These are phyloP conservation scores for Pythium biforme DNA, from an alignment of 352 stramenopile genomes.

Conservation along the genomic window DNA sequence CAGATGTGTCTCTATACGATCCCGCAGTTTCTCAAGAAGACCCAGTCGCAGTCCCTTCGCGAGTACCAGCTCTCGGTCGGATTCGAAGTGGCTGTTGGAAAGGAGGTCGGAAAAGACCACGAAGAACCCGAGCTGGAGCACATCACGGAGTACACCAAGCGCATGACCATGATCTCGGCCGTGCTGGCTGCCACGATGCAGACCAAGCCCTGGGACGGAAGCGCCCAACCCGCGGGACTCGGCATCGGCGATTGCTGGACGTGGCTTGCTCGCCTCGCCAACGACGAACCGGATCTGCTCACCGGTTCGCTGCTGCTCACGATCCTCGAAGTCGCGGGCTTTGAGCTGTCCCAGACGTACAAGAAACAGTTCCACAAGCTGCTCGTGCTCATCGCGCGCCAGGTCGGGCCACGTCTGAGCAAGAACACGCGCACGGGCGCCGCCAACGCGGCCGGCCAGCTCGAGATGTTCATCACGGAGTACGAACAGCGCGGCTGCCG, in stretches of 20 bases:
- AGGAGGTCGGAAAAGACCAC: constrained; percentile 39
- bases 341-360: constrained; percentile 61
- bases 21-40: constrained; percentile 55
- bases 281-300: constrained; percentile 71
- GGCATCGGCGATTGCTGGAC: constrained; percentile 67
- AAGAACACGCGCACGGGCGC: constrained; percentile 75
- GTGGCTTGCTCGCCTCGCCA: constrained; percentile 68
- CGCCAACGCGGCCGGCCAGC: constrained; percentile 67
- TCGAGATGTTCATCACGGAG: constrained; percentile 71
- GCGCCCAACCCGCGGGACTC: constrained; percentile 49
- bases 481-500: constrained; percentile 62
- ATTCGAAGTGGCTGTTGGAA: constrained; percentile 62
- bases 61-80: constrained; percentile 70
- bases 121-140: constrained; percentile 65
- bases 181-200: constrained; percentile 73
- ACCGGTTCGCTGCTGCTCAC: constrained; percentile 65
- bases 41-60: constrained; percentile 41
- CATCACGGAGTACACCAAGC: constrained; percentile 73
- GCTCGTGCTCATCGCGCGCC: constrained; percentile 58
- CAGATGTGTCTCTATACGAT: constrained; percentile 77
- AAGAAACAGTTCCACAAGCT: constrained; percentile 81
- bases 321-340: constrained; percentile 77
- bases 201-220: constrained; percentile 58
- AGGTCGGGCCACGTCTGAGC: constrained; percentile 63
- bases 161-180: constrained; percentile 76